Base-by-base conservation (phyloP, 169 alveolate genomes). In the Plasmodium gallinaceum region DNA sequence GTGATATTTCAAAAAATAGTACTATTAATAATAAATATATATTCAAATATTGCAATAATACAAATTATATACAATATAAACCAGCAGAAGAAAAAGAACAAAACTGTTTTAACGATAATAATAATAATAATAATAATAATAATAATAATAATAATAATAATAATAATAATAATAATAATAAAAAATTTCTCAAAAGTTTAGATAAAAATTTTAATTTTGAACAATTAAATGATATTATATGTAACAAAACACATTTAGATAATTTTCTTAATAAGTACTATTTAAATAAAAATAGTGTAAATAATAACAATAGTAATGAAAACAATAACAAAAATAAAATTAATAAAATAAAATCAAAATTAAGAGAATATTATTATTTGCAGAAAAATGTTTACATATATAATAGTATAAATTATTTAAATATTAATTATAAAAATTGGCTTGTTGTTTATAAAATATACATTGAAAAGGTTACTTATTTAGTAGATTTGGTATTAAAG, bases 361-460 rank as follows among this genome's bases (percentile, higher is more conserved):
- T 6, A 10, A 32, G 32, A 43, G 74, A 65, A 45, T 68, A 22
- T 7, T 3, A 32, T 8, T 39, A 51, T 42, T n/a, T 83, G 26
- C 60, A 86, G 45, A 86, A 72, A 22, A 86, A 73, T 42, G 76
- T 86, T 4, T 86, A 86, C 58, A 86, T 86, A 18, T 86, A 58
- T 39, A 86, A 86, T 57, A 86, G 72, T 14, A n/a, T 86, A 20
- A 86, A 86, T 45, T 86, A 86, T 52, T 20, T 86, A 51, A 86
- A 86, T 52, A 86, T 86, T 20, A 86, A 86, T 52, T 86, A 86
- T 43, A 86, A 86, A 73, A 86, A 86, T 42, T 86, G 92, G 92
- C 37, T 86, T 8, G 24, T 86, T 6, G 92, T 86, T 16, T 86
- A 86, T 52, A 86, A 70, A 39, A 45, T 52, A 5, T 86, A 86